Base-by-base conservation (phyloP, 805 yeast genomes). In the Yamadazyma phyllophila region DNA sequence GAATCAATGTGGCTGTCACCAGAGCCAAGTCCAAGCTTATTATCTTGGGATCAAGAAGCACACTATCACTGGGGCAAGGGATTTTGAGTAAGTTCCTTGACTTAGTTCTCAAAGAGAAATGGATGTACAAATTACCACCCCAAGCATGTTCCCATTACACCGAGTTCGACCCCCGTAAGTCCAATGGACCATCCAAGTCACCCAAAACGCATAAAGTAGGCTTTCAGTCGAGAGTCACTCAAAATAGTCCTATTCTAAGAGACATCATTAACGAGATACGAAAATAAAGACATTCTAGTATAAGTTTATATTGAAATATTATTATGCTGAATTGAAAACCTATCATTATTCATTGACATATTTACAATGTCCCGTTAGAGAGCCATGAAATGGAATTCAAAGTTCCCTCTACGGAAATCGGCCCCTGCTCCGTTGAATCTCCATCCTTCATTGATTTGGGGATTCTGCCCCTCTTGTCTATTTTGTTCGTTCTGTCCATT, bases 1-100 rank as follows among this genome's bases (percentile, higher is more conserved):
- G 99, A 48, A 78, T 94, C 39, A 94, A 94, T 63, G 99, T 94
- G 30, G 95, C 97, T 0, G 83, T 94, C 60, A 94, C 98, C 0
- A 74, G 99, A 51, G 92, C 99, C 0, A 82, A 80, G 59, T 77
- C 85, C 15, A 94, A 94, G 63, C 74, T 95, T 36, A 77, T 94
- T 12, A 80, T 94, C 13, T 67, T 94, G 31, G 99, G 99, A 0
- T 88, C 96, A 1, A 74, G 73, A 44, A 66, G 69, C 8, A 86
- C 96, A 0, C 65, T 89, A 51, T 62, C 68, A 26, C 46, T 11
- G 34, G 69, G 67, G 20, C 75, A 76, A 34, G 71, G 69, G 2
- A 76, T 82, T 9, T 71, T 85, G 39, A 73, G 75, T 42, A 78
- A 77, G 10, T 85, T 90, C 53, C 72, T 89, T 61, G 67, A 74